Evolutionary conservation across 306 rosid species (phyloP), one percentile per base, ranked within the genome.

Genomic region (Corylus avellana): DNA sequence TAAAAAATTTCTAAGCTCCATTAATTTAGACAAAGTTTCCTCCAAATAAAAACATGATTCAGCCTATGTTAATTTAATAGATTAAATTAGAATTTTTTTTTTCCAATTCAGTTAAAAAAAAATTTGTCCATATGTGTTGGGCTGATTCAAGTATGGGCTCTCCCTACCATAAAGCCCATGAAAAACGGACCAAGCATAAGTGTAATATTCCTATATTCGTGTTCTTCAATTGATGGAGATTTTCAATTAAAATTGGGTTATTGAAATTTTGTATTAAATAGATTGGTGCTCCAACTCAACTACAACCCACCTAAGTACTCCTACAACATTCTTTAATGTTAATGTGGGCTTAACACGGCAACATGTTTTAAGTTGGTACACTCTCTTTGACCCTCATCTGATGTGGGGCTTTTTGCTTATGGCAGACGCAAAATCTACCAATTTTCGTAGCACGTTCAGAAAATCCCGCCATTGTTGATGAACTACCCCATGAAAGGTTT

Each of bases 401-500:
- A 32, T 32, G 35, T 32, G 35, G 12, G 72, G 29, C 35, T 78
- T 75, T 32, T 84, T 80, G 78, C 80, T 75, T 75, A 37, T 59
- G 74, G 54, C 70, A 74, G 4, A 76, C 75, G 84, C 79, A 12
- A 86, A 39, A 63, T 58, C 81, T 83, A 57, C 57, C 77, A 72
- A 50, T 49, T 49, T 73, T 27, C 78, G 37, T 13, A 66, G 64
- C 58, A 35, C 46, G 75, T 59, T 49, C 70, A 78, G 87, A 88
- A 86, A 73, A 79, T 73, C 53, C 70, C 77, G 57, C 75, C 81
- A 39, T 57, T 85, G 75, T 78, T 88, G 97, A 87, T 94, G 80
- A 90, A 84, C 98, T 70, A 94, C 92, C 91, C 12, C 76, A 51
- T 73, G 80, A 79, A 89, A 86, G 72, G 59, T 47, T 54, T 42